phyloP scores from a whole-genome alignment of 352 stramenopile genomes.

The Phytopythium mirpurense region DNA sequence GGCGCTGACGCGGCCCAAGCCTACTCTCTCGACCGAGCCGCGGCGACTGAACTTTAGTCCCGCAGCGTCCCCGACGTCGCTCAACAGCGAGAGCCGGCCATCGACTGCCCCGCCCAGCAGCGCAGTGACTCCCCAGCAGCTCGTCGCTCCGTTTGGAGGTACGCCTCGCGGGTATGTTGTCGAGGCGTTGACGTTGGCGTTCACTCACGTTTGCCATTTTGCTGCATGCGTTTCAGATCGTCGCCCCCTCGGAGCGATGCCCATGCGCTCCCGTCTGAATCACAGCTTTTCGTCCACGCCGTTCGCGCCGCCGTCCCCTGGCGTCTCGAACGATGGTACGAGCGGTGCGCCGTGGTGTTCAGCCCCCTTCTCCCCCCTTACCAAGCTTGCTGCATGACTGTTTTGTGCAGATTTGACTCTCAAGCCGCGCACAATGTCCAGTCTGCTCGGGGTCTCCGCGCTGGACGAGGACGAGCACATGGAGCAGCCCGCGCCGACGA shows the following conservation, averaged over 20 bases:
- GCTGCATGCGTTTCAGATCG: conserved; percentile 15
- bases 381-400: not conserved
- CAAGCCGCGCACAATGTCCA: conserved; percentile 26
- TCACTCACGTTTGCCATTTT: not conserved
- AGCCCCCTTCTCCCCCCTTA: not conserved
- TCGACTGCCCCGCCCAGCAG: conserved; percentile 18
- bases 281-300: conserved; percentile 33
- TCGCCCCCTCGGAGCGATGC: conserved; percentile 35
- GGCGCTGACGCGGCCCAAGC: conserved; percentile 33
- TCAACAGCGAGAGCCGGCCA: conserved; percentile 2
- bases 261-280: conserved; percentile 46
- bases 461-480: conserved; percentile 19
- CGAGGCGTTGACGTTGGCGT: not conserved
- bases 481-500: conserved; percentile 8
- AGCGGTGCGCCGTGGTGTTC: not conserved
- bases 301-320: conserved; percentile 16
- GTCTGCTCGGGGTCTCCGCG: conserved; percentile 9
- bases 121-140: conserved; percentile 12
- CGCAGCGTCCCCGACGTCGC: not conserved
- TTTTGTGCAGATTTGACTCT: conserved; percentile 35
- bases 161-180: conserved; percentile 11
- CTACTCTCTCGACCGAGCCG: conserved; percentile 8
- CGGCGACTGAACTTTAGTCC: conserved; percentile 6
- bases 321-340: conserved; percentile 36
- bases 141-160: conserved; percentile 34